A percentile compares a stretch with the other conserved stretches of the same genome.
phyloP scores from a whole-genome alignment of 306 rosid genomes.

The Cucumis melo region DNA sequence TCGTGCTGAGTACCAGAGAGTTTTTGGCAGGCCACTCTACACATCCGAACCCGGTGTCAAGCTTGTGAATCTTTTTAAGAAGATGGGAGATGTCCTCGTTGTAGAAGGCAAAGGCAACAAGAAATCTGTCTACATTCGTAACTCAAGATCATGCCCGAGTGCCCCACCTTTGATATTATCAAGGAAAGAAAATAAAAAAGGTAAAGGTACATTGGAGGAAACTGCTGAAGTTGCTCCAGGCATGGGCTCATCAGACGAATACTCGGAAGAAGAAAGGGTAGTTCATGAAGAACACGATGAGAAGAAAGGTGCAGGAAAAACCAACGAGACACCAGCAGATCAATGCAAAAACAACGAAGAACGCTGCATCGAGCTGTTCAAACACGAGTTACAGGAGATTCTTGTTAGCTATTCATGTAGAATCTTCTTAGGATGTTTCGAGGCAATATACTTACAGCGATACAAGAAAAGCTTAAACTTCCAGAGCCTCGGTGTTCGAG shows the following conservation, averaged over 20 bases:
- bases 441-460: conserved; percentile 61
- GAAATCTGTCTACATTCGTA: conserved; percentile 53
- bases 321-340: conserved; percentile 21
- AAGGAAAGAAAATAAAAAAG: conserved; percentile 65
- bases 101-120: conserved; percentile 66
- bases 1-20: conserved; percentile 60
- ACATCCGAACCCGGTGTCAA: conserved; percentile 61
- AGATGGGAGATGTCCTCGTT: conserved; percentile 54
- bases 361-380: conserved; percentile 43
- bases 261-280: conserved; percentile 78
- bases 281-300: conserved; percentile 40
- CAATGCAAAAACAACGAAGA: conserved; percentile 21
- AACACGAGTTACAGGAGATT: conserved; percentile 77
- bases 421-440: conserved; percentile 60
- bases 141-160: conserved; percentile 52
- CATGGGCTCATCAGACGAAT: conserved; percentile 66
- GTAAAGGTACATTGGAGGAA: conserved; percentile 57
- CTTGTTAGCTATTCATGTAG: conserved; percentile 87
- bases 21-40: conserved; percentile 60
- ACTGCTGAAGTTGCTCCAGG: conserved; percentile 25
- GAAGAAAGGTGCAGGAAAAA: conserved; percentile 18
- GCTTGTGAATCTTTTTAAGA: conserved; percentile 76
- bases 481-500: conserved; percentile 42
- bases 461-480: conserved; percentile 67
- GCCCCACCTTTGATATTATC: conserved; percentile 55